A percentile compares a stretch with the other conserved stretches of the same genome.
phyloP scores from a whole-genome alignment of 2,329 filamentous ascomycete genomes.

The Mycosphaerella sp. region DNA sequence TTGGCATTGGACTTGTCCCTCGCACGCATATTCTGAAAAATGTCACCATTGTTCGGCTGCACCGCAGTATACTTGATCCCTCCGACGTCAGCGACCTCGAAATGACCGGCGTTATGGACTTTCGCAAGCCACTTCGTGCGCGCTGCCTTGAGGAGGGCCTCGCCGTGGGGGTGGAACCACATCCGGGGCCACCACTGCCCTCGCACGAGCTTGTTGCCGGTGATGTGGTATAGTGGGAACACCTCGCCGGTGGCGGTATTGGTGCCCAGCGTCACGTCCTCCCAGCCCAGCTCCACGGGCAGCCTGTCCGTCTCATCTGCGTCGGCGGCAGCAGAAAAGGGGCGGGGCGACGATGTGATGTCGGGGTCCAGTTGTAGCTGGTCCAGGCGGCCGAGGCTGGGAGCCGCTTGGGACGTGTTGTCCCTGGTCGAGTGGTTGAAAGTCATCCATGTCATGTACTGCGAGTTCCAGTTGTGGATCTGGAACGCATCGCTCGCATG shows the following conservation, averaged over 20 bases:
- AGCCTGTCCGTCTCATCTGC: background rate
- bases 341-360: conserved; percentile 3
- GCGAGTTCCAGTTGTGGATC: conserved; percentile 14
- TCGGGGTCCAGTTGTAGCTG: conserved; percentile 11
- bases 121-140: background rate
- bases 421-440: conserved; percentile 13
- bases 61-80: conserved; percentile 5
- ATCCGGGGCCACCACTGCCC: conserved; percentile 8
- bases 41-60: conserved; percentile 3
- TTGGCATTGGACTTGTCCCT: conserved; percentile 3
- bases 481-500: conserved; percentile 18
- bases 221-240: conserved; percentile 17
- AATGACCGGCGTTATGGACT: background rate
- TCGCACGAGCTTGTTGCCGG: conserved; percentile 6
- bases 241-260: conserved; percentile 14
- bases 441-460: conserved; percentile 19
- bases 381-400: conserved; percentile 12
- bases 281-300: conserved; percentile 8
- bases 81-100: background rate
- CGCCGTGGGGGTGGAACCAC: conserved; percentile 11
- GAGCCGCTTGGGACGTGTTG: background rate
- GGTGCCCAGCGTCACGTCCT: conserved; percentile 14
- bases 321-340: background rate
- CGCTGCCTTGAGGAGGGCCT: conserved; percentile 2
- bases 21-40: conserved; percentile 6